Conservation (phyloP, 805 yeast species). For the Candida oleophila region DNA sequence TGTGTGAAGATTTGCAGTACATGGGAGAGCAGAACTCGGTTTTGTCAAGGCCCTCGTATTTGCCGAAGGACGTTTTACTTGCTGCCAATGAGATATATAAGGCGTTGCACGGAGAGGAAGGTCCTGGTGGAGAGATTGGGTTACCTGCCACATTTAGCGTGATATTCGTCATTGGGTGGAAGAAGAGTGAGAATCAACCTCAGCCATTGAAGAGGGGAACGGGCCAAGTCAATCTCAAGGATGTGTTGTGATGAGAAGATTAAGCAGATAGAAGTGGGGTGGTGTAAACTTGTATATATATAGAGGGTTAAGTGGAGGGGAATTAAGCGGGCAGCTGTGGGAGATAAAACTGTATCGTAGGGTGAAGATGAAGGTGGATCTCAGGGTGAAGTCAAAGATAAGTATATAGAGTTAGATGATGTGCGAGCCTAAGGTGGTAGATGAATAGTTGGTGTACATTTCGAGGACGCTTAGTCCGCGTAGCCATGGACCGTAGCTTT, state of each 20-base stretch:
- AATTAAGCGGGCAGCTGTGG: too few relatives aligned
- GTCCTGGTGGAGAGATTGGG: slow-evolving; percentile 40
- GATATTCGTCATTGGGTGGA: slow-evolving; percentile 89
- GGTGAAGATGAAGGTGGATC: too few relatives aligned
- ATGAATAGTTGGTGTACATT: too few relatives aligned
- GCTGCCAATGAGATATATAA: slow-evolving; percentile 77
- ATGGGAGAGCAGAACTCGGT: slow-evolving; percentile 87
- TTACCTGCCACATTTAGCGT: slow-evolving; percentile 82
- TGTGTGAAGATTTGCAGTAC: slow-evolving; percentile 67
- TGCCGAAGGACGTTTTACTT: slow-evolving; percentile 60
- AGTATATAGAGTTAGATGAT: too few relatives aligned
- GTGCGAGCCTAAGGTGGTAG: too few relatives aligned
- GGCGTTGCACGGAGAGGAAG: slow-evolving; percentile 66
- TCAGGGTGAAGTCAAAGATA: too few relatives aligned
- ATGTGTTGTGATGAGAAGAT: slow-evolving; percentile 38
- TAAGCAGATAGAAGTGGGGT: not conserved
- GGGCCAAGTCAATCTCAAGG: slow-evolving; percentile 67
- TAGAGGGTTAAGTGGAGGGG: too few relatives aligned
- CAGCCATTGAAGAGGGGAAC: slow-evolving; percentile 72
- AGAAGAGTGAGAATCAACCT: slow-evolving; percentile 66
- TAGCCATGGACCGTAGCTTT: too few relatives aligned
- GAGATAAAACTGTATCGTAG: too few relatives aligned
- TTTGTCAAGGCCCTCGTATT: slow-evolving; percentile 40
- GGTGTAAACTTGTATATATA: too few relatives aligned
- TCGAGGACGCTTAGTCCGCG: too few relatives aligned